phyloP scores from a whole-genome alignment of 78 protist species.

The Bigelowiella natans region DNA sequence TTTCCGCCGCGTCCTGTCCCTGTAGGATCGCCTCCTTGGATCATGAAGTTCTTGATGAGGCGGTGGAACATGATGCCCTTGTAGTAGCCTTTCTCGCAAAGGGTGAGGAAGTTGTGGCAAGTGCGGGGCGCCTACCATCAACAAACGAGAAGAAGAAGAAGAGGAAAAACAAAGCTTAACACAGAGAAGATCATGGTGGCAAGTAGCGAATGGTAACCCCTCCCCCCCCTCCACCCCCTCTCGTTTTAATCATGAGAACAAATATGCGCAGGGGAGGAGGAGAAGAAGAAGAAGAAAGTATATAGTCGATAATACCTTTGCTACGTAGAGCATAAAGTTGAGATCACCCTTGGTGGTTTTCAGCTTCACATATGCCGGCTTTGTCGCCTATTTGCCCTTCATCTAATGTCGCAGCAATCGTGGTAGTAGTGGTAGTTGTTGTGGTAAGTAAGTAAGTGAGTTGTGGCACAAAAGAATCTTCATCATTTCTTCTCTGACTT shows the following conservation, averaged over 20 bases:
- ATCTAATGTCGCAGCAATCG: neutral
- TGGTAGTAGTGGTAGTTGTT: too few relatives aligned
- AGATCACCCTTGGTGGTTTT: neutral
- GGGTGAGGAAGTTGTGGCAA: neutral
- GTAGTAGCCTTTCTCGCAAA: conserved; percentile 49
- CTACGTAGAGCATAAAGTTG: neutral
- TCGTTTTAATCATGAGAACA: too few relatives aligned
- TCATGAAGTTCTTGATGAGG: conserved; percentile 79
- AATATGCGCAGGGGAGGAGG: too few relatives aligned
- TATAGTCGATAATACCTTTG: neutral
- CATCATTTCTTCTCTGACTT: too few relatives aligned
- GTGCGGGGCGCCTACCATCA: neutral
- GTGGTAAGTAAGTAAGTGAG: too few relatives aligned
- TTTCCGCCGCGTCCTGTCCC: conserved; percentile 60
- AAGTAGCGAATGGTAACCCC: too few relatives aligned
- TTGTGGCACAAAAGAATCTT: too few relatives aligned
- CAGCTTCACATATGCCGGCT: neutral
- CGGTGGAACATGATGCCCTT: conserved; percentile 45
- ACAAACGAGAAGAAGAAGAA: too few relatives aligned
- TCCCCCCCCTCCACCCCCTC: too few relatives aligned
- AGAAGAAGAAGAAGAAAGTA: too few relatives aligned
- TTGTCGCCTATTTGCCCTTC: neutral
- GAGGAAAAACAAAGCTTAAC: too few relatives aligned
- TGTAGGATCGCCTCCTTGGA: conserved; percentile 89
- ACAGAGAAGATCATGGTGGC: too few relatives aligned